A percentile compares a stretch with the other conserved stretches of the same genome.
phyloP scores from a whole-genome alignment of 2,329 filamentous ascomycete species.

The Chrysoporthe deuterocubensis region DNA sequence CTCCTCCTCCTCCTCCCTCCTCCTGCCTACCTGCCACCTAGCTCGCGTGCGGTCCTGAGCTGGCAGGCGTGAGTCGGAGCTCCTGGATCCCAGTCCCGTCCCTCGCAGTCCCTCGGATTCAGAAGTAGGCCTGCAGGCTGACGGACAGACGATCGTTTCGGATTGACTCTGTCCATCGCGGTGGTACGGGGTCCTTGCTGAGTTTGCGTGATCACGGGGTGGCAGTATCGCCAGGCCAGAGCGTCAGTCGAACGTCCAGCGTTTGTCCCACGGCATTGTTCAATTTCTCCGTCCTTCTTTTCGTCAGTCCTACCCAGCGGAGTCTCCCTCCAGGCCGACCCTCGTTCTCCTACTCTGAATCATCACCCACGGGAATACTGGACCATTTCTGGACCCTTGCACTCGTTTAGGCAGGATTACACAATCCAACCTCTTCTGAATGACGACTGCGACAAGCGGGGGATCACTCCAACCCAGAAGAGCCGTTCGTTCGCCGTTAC shows the following conservation, averaged over 20 bases:
- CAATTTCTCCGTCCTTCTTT: conserved; percentile 5
- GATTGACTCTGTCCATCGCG: background rate
- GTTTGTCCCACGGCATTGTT: background rate
- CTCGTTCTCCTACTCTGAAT: conserved; percentile 4
- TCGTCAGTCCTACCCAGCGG: background rate
- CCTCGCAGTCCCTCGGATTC: background rate
- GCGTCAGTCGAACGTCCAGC: background rate
- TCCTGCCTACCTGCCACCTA: background rate
- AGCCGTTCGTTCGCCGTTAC: conserved; percentile 13
- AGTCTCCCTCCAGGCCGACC: background rate
- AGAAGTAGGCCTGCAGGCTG: conserved; percentile 2
- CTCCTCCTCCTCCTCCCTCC: background rate
- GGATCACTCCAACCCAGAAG: conserved; percentile 16
- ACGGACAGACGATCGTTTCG: conserved; percentile 2
- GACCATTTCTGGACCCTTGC: conserved; percentile 2
- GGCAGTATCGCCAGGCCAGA: conserved; percentile 2
- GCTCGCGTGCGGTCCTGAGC: conserved; percentile 6
- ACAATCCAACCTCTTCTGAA: conserved; percentile 17
- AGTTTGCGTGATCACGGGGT: conserved; percentile 2
- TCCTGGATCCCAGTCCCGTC: background rate
- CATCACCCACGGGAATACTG: background rate
- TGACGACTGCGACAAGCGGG: conserved; percentile 25
- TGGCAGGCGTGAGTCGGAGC: conserved; percentile 9
- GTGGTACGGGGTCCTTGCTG: conserved; percentile 2
- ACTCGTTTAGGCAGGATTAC: conserved; percentile 10